Base-by-base conservation (phyloP, 1,284 basidiomycete genomes). In the Ustilago loliicola region DNA sequence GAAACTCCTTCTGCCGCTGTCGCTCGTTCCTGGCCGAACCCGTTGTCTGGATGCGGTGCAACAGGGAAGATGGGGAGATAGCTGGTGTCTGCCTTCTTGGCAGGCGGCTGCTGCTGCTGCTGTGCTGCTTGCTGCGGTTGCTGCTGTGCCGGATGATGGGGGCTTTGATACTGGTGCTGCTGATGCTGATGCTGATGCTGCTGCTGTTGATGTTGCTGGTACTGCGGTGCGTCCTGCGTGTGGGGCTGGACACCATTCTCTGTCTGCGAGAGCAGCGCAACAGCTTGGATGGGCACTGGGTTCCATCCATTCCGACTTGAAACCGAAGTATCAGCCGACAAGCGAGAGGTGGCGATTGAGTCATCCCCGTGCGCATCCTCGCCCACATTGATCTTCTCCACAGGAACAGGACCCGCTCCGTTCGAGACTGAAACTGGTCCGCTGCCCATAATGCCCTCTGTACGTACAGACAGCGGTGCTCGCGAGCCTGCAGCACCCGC, bases 11-110 rank as follows among this genome's bases (percentile, higher is more conserved):
- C 73, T 34, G 67, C 60, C 19, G 64, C 42, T 45, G 42, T 40
- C 23, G 42, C 29, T 30, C 56, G 57, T 25, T 61, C 61, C 15
- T 42, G 53, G 4, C 65, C 63, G 15, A 78, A 69, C 1, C 72
- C 72, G 30, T 79, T 79, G 56, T 79, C 77, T 1, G 77, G 59
- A 53, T 79, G 77, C 27, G 77, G 77, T 5, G 77, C 77, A 17
- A 72, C 57, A 10, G 77, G 77, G 54, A 79, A 79, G 51, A 79
- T 42, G 15, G 77, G 77, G 19, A 78, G 52, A 15, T 66, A 72
- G 54, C 66, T 71, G 11, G 66, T 65, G 53, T 78, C 65, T 1
- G 55, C 62, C 32, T 67, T 73, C 32, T 27, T 55, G 25, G 17
- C 25, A 5, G 48, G 23, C 25, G 27, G 48, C 23, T 50, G 25